Conservation (phyloP, 306 rosid genomes). For the Fragaria vesca region DNA sequence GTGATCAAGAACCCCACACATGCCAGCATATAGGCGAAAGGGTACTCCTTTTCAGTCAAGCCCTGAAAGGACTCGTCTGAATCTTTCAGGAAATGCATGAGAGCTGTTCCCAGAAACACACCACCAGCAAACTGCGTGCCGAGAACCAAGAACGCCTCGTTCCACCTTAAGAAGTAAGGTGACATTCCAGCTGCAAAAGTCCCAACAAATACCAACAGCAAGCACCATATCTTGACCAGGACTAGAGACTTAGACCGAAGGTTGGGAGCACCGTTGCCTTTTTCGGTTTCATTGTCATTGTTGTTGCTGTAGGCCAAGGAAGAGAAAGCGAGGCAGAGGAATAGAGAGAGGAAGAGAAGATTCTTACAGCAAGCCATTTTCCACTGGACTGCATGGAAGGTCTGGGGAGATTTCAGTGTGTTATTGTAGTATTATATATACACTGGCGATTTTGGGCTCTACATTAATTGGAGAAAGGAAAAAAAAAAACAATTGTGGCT, state of each 20-base stretch:
- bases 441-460: neutral
- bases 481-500: neutral
- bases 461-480: neutral
- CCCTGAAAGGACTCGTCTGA: slow-evolving; percentile 55
- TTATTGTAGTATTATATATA: neutral
- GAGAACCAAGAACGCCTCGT: slow-evolving; percentile 57
- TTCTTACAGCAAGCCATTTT: neutral
- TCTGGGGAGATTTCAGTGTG: neutral
- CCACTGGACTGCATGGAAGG: neutral
- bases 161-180: slow-evolving; percentile 65
- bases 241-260: slow-evolving; percentile 50
- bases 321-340: slow-evolving; percentile 34
- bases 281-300: slow-evolving; percentile 26
- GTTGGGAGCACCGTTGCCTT: neutral
- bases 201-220: slow-evolving; percentile 50
- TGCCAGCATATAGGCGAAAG: slow-evolving; percentile 73
- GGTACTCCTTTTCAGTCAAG: slow-evolving; percentile 53
- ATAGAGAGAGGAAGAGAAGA: neutral
- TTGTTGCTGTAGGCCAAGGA: slow-evolving; percentile 46
- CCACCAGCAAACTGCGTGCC: slow-evolving; percentile 86
- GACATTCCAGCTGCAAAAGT: slow-evolving; percentile 63
- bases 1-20: slow-evolving; percentile 64
- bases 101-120: slow-evolving; percentile 71
- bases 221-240: slow-evolving; percentile 53
- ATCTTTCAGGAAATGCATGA: slow-evolving; percentile 80